Percentiles rank a stretch among this genome's conserved stretches.
These are phyloP conservation scores for Phaffia rhodozyma DNA, from an alignment of 1,284 basidiomycete species.

Conservation along the genomic window DNA sequence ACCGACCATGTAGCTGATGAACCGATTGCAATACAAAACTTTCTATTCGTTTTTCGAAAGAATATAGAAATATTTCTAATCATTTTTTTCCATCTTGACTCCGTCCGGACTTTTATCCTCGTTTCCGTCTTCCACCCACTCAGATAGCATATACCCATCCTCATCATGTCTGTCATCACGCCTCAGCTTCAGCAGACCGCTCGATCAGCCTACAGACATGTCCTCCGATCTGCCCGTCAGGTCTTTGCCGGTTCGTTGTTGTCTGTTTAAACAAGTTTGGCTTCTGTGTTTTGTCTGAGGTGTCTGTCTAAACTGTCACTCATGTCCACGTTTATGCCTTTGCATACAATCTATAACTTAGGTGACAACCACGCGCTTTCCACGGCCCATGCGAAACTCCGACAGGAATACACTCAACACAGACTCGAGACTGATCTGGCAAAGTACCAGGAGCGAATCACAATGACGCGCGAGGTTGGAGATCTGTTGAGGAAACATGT, in stretches of 20 bases:
- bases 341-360: neutral
- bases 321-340: no score
- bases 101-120: no score
- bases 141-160: neutral
- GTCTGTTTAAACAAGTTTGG: neutral
- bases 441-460: constrained; percentile 1
- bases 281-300: neutral
- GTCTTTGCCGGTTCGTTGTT: constrained; percentile 8
- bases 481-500: constrained; percentile 8
- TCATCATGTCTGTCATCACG: constrained; percentile 6
- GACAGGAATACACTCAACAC: constrained; percentile 3
- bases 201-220: constrained; percentile 12
- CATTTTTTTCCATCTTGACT: neutral
- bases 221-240: constrained; percentile 1
- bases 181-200: constrained; percentile 6
- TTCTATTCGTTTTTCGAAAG: neutral
- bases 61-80: neutral
- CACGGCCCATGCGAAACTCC: constrained; percentile 9
- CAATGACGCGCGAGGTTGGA: constrained; percentile 6
- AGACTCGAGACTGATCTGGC: neutral
- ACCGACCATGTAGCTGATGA: no score
- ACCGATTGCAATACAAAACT: no score
- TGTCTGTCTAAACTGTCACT: neutral
- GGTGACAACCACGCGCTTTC: constrained; percentile 3
- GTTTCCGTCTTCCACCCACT: neutral